phyloP scores from a whole-genome alignment of 202 grass and related monocot species.

The Elaeis oleifera region DNA sequence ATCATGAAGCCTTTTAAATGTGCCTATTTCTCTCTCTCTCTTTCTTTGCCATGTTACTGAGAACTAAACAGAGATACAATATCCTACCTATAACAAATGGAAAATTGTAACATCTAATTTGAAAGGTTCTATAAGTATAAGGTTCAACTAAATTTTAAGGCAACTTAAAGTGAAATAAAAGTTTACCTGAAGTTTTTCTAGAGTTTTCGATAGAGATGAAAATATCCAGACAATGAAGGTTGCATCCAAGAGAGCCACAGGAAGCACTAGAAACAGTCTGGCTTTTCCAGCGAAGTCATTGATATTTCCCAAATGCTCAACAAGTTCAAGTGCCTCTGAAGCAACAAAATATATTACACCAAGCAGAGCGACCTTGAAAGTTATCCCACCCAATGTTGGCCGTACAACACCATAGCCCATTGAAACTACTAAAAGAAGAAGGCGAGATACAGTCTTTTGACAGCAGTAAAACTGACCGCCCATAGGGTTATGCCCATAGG shows the following conservation, averaged over 20 bases:
- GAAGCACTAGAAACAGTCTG: constrained; percentile 91
- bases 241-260: constrained; percentile 90
- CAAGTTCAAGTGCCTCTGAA: constrained; percentile 86
- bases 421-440: constrained; percentile 85
- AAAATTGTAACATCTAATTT: no score
- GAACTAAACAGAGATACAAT: no score
- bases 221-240: constrained; percentile 99
- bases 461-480: constrained; percentile 96
- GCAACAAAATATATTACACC: constrained; percentile 76
- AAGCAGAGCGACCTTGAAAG: constrained; percentile 65
- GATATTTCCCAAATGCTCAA: constrained; percentile 93
- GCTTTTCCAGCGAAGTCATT: constrained; percentile 96
- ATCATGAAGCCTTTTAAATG: no score
- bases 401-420: constrained; percentile 93
- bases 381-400: constrained; percentile 80
- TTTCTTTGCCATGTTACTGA: no score
- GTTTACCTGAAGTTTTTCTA: constrained; percentile 95
- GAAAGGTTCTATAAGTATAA: no score
- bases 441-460: constrained; percentile 94
- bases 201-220: constrained; percentile 91
- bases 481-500: constrained; percentile 95
- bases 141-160: neutral
- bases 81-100: no score
- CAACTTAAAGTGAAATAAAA: neutral
- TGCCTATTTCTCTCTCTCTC: no score